Base-by-base conservation (phyloP, 2,329 filamentous ascomycete genomes). In the Blastomyces percursus region DNA sequence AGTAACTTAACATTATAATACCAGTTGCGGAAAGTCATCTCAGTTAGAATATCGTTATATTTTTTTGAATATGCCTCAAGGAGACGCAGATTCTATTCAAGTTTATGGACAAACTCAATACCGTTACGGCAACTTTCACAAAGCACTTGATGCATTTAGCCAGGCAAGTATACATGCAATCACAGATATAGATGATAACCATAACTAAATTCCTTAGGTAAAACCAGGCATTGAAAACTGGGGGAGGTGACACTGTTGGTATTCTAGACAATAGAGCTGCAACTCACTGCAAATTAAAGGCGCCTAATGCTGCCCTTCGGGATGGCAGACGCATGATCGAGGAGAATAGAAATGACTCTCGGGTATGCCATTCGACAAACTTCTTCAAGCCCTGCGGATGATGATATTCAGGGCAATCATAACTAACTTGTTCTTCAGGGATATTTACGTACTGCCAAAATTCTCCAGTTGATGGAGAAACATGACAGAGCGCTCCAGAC, bases 281-380 rank as follows among this genome's bases (percentile, higher is more conserved):
- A 14, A 79, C 80, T 44, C 78, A 82, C 63, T 79, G 80, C 58
- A 84, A 82, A 68, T 72, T 85, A 11, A 74, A 74, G 19, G 72
- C 82, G 63, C 75, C 79, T 64, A 75, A 79, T 30, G 71, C 75
- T 14, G 84, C 83, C 0, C 74, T 86, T 11, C 76, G 78, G 62
- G 83, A 86, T 76, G 81, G 81, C n/a, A 80, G 80, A 65, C 74
- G 75, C 24, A 84, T 84, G 75, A 83, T 86, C 62, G 78, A 79
- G 62, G 66, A 75, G 19, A 72, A 80, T 56, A 78, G 77, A 61
- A 74, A 76, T 27, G 79, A 84, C 71, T 76, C 80, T n/a, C 79
- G 79, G 64, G 79, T 80, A 40, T n/a, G 8, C 5, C 16, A 27
- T 24, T 8, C 8, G 19, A 32, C 40, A 14, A 21, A 14, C 2